Conservation (phyloP, 306 rosid species). For the Prinsepia uniflora region DNA sequence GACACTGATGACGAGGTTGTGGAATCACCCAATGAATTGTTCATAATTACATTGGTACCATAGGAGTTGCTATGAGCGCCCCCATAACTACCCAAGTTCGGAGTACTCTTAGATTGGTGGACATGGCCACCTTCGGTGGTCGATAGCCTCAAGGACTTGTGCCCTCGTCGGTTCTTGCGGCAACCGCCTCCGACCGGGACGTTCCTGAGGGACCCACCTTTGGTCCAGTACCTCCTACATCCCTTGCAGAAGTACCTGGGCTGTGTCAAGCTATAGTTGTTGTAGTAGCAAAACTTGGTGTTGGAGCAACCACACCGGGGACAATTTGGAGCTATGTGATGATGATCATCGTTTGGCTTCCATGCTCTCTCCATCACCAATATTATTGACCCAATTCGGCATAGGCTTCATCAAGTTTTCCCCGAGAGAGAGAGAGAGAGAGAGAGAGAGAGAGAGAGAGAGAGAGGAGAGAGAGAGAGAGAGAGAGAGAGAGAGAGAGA, state of each 20-base stretch:
- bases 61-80: constrained; percentile 3
- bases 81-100: not conserved
- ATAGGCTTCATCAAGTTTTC: constrained; percentile 28
- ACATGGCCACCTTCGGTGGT: not conserved
- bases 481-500: constrained; percentile 16
- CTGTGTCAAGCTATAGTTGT: constrained; percentile 77
- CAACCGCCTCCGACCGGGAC: constrained; percentile 69
- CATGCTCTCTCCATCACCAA: constrained; percentile 59
- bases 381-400: constrained; percentile 14
- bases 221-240: constrained; percentile 80
- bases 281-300: constrained; percentile 85
- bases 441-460: constrained; percentile 9
- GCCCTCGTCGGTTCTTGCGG: constrained; percentile 33
- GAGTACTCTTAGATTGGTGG: not conserved
- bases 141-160: constrained; percentile 27
- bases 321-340: constrained; percentile 54
- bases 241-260: constrained; percentile 82
- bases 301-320: constrained; percentile 74
- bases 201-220: constrained; percentile 75
- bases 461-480: constrained; percentile 3
- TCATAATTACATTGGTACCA: constrained; percentile 13
- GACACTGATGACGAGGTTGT: constrained; percentile 34
- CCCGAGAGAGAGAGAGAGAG: not conserved
- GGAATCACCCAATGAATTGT: constrained; percentile 24
- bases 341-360: constrained; percentile 51